Percentiles rank a stretch among this genome's conserved stretches.
phyloP scores from a whole-genome alignment of 1,284 basidiomycete genomes.

The Anthracocystis walkeri region DNA sequence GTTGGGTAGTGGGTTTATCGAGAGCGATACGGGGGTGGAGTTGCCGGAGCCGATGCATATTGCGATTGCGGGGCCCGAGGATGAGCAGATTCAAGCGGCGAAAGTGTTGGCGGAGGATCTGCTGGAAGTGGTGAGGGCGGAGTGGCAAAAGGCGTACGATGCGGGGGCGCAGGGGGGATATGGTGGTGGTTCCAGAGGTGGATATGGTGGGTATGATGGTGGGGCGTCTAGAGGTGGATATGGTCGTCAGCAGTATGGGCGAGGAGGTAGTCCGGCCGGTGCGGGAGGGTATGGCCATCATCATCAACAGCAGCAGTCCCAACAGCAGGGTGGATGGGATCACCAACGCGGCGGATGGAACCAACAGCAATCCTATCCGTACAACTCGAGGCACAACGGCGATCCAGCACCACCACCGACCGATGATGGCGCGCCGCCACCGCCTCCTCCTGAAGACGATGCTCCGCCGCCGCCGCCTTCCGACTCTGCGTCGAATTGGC shows the following conservation, averaged over 20 bases:
- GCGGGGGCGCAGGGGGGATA: constrained; percentile 29
- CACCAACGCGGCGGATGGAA: constrained; percentile 20
- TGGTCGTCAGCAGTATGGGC: constrained; percentile 17
- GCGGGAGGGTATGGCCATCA: constrained; percentile 34
- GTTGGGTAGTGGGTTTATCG: constrained; percentile 91
- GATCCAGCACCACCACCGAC: constrained; percentile 35
- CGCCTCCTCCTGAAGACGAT: constrained; percentile 58
- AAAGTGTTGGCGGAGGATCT: constrained; percentile 62
- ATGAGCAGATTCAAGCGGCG: constrained; percentile 57
- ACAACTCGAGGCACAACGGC: constrained; percentile 21
- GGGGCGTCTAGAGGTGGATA: constrained; percentile 20
- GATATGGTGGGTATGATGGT: constrained; percentile 18
- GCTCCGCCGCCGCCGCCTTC: constrained; percentile 51
- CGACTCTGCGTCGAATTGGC: constrained; percentile 19
- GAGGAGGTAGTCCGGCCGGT: constrained; percentile 19
- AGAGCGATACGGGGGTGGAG: constrained; percentile 91
- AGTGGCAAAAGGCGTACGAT: constrained; percentile 63
- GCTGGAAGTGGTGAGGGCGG: constrained; percentile 61
- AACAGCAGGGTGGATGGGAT: constrained; percentile 29
- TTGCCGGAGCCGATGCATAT: constrained; percentile 88
- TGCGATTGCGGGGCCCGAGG: constrained; percentile 61
- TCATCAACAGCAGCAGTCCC: constrained; percentile 15
- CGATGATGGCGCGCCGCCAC: constrained; percentile 46
- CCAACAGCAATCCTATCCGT: constrained; percentile 22
- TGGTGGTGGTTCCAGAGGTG: constrained; percentile 13